Base-by-base conservation (phyloP, 2,329 filamentous ascomycete genomes). In the Microdochium nivale region DNA sequence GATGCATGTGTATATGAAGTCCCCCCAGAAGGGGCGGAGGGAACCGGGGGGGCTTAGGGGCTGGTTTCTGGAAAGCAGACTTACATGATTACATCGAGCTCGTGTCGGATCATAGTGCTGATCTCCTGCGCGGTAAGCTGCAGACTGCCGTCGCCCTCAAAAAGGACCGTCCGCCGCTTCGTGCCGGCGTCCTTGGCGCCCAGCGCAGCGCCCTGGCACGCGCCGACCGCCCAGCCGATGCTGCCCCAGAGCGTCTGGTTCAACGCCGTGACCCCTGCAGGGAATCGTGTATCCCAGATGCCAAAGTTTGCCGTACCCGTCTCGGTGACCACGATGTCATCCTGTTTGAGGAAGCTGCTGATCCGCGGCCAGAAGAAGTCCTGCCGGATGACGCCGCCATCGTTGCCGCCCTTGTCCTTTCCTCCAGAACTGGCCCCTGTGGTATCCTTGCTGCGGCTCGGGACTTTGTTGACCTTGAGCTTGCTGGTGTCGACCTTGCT, bases 241-340 rank as follows among this genome's bases (percentile, higher is more conserved):
- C 77, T 80, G 70, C 88, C 65, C 88, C 89, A 70, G 13, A 94
- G 80, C 2, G 88, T 85, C 64, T 94, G 89, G 50, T 81, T 90
- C 61, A 95, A 81, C 19, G 87, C 87, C 8, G 80, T 88, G n/a
- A 91, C 87, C n/a, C 79, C 77, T 2, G 74, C 65, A 0, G 90
- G 90, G 71, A 95, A 94, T 43, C 80, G 80, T 3, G 89, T 91
- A 53, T 91, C 88, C 81, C 87, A 90, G 60, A 94, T 88, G 52
- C 90, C 90, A 65, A 95, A 92, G 70, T 90, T 92, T 53, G 89
- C 77, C 0, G 90, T 96, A 37, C 90, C 90, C 2, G 90, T 95
- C 67, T 95, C 90, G 0, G 90, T 92, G 49, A 95, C 79, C 51
- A 96, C 74, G 52, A 95, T 81, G 61, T 96, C 90, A 47, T 83